These are phyloP conservation scores for Funneliformis caledonium DNA, from an alignment of 371 early-diverging fungal species.

Conservation along the genomic window DNA sequence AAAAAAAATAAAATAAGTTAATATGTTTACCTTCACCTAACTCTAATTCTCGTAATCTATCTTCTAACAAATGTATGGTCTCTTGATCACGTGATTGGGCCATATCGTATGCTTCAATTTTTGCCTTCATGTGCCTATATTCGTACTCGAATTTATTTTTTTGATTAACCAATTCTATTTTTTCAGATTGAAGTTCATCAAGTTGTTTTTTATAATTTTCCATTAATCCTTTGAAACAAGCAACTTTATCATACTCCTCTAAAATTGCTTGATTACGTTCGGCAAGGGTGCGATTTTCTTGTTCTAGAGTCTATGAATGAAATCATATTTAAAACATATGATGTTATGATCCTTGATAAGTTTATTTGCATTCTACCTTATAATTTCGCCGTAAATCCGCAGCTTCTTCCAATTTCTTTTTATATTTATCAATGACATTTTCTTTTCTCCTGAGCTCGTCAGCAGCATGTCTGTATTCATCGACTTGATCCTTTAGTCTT, in stretches of 20 bases:
- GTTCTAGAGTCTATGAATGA: slow-evolving; percentile 63
- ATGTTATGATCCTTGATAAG: slow-evolving; percentile 1
- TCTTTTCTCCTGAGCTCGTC: slow-evolving; percentile 91
- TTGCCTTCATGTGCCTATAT: slow-evolving; percentile 63
- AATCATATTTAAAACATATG: neutral
- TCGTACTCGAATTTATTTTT: slow-evolving; percentile 78
- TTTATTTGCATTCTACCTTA: slow-evolving; percentile 53
- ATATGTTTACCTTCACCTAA: slow-evolving; percentile 56
- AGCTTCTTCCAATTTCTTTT: slow-evolving; percentile 89
- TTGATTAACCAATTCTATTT: slow-evolving; percentile 67
- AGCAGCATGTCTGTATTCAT: slow-evolving; percentile 86
- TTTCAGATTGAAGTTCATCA: slow-evolving; percentile 71
- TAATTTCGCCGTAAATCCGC: slow-evolving; percentile 78
- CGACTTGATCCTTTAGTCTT: slow-evolving; percentile 83
- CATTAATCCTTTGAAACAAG: slow-evolving; percentile 78
- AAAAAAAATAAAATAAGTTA: neutral
- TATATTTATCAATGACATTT: slow-evolving; percentile 93
- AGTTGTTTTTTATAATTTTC: slow-evolving; percentile 89
- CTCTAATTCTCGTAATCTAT: slow-evolving; percentile 82
- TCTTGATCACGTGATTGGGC: slow-evolving; percentile 73
- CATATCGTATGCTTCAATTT: slow-evolving; percentile 66
- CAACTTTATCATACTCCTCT: slow-evolving; percentile 84
- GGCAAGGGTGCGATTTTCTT: slow-evolving; percentile 71
- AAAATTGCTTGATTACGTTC: slow-evolving; percentile 77
- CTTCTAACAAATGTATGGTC: slow-evolving; percentile 78